Base-by-base conservation (phyloP, 495 filamentous ascomycete genomes). In the Opeltia flavorubescens region DNA sequence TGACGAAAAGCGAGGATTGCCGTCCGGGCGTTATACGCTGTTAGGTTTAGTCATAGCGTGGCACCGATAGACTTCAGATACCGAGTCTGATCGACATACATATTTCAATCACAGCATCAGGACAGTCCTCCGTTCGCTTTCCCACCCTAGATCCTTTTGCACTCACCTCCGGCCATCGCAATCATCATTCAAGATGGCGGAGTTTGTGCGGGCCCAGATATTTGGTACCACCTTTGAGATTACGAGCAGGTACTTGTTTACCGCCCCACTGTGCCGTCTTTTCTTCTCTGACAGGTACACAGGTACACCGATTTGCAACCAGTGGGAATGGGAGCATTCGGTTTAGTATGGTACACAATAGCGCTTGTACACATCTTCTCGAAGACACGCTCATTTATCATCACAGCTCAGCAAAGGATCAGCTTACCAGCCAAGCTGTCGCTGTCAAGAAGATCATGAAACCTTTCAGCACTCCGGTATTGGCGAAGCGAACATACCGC, bases 371-470 rank as follows among this genome's bases (percentile, higher is more conserved):
- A 50, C 62, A 62, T 42, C 62, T 42, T 40, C 36, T 18, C 26
- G 21, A 31, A 44, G 42, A 44, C 46, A 38, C 44, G 48, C 46
- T 30, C 50, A 52, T 56, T 55, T 44, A 53, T 46, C 46, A 30
- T 38, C 41, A 54, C 60, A 98, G 91, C 66, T 95, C 91, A 38
- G 91, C 91, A 48, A 89, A 83, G 67, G 91, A 98, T 62, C 86
- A 95, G 72, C 86, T 98, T 62, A 96, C 93, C 44, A 80, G 72
- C 56, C 86, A 94, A 61, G 85, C 85, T 59, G 91, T 98, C 48
- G 91, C 91, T 26, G 87, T 98, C 56, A 98, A 98, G 77, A 98
- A 98, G 74, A 98, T 98, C 59, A 96, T 98, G 93, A 98, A 98
- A 72, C 91, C 91, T 5, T 98, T 98, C 69, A 94, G 87, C 72